Evolutionary conservation across 208 protist species (phyloP).

Genomic region (Sergeia podlipaevii): DNA sequence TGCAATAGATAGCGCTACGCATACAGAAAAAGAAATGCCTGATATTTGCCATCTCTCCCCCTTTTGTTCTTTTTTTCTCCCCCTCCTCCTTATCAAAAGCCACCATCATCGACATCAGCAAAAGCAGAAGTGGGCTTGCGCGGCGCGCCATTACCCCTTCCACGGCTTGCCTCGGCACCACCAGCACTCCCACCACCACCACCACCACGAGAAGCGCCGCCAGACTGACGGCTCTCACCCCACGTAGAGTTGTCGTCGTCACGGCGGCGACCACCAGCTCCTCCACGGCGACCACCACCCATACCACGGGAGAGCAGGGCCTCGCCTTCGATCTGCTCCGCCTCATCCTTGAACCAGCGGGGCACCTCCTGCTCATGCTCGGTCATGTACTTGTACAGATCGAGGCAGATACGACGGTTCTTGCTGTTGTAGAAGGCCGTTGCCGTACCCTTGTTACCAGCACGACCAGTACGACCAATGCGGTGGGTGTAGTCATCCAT

Average conservation of each 20-base stretch:
- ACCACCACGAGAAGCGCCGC: conserved; percentile 15
- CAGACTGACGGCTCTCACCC: conserved; percentile 13
- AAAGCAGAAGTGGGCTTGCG: not conserved
- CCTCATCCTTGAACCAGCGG: conserved; percentile 74
- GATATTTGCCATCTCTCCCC: not conserved
- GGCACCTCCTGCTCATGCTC: conserved; percentile 88
- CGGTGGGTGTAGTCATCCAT: conserved; percentile 99
- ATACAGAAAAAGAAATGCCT: too few species aligned
- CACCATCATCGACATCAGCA: conserved; percentile 64
- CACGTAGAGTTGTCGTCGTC: conserved; percentile 30
- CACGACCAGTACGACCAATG: conserved; percentile 99
- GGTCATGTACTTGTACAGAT: conserved; percentile 77
- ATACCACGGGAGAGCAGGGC: conserved; percentile 42
- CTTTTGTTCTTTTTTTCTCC: not conserved
- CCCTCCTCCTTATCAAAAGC: conserved; percentile 47
- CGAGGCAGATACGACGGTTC: conserved; percentile 48
- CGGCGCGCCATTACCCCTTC: conserved; percentile 12
- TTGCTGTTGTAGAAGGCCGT: conserved; percentile 91
- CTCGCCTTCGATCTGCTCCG: conserved; percentile 75
- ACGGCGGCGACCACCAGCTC: conserved; percentile 26
- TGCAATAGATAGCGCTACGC: too few species aligned
- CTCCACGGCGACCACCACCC: conserved; percentile 7
- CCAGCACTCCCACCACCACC: conserved; percentile 15
- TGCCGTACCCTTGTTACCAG: conserved; percentile 95
- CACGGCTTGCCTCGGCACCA: conserved; percentile 8